Evolutionary conservation across 164 flowering plant species (phyloP).

Genomic region (Paratinospora sagittata): DNA sequence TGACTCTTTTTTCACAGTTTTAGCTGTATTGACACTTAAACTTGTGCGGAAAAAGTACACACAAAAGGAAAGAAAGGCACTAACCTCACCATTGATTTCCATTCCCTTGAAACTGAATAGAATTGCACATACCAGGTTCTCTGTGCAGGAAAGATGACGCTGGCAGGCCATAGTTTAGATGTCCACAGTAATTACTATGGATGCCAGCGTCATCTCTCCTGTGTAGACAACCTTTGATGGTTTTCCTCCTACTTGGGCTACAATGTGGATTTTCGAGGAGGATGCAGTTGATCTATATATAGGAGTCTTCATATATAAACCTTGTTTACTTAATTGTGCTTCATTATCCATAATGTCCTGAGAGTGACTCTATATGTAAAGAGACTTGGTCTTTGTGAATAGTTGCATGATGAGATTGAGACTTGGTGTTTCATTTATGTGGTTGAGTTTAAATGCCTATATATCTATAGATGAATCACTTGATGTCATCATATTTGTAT

Average conservation of each 20-base stretch:
- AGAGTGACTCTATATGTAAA: neutral
- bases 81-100: neutral
- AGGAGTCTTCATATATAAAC: too few species aligned
- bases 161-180: neutral
- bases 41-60: too few species aligned
- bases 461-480: neutral
- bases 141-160: slow-evolving; percentile 17
- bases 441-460: neutral
- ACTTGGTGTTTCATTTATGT: neutral
- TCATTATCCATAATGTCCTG: too few species aligned
- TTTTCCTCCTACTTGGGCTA: too few species aligned
- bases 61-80: too few species aligned
- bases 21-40: too few species aligned
- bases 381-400: too few species aligned
- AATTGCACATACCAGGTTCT: slow-evolving; percentile 9
- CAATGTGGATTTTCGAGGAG: too few species aligned
- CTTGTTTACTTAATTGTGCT: too few species aligned
- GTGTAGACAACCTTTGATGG: too few species aligned
- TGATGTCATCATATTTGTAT: neutral
- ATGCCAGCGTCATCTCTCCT: neutral
- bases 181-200: neutral
- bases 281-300: too few species aligned
- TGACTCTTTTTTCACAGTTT: too few species aligned
- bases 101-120: neutral
- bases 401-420: neutral